Evolutionary conservation across 352 stramenopile genomes (phyloP).

Genomic region (Globisporangium carolinianum): DNA sequence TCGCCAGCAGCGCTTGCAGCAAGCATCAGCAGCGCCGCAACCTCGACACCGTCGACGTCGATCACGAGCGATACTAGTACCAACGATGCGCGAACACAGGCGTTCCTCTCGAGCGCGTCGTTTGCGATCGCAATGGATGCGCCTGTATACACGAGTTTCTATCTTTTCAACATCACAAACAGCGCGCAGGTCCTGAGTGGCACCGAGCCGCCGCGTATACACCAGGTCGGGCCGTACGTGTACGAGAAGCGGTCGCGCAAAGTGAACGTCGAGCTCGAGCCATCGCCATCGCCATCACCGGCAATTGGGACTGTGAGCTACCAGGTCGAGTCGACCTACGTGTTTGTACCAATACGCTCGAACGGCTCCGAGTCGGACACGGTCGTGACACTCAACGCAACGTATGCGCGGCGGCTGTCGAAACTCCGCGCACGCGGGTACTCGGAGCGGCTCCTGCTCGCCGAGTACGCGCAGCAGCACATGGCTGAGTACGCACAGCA

Average conservation of each 20-base stretch:
- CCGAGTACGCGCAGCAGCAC: constrained; percentile 52
- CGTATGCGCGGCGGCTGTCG: constrained; percentile 45
- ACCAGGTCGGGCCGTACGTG: constrained; percentile 56
- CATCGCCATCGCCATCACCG: constrained; percentile 7
- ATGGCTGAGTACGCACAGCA: constrained; percentile 33
- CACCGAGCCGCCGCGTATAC: constrained; percentile 17
- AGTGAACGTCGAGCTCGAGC: constrained; percentile 37
- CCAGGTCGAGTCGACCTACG: constrained; percentile 31
- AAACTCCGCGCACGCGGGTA: constrained; percentile 36
- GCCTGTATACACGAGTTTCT: constrained; percentile 47
- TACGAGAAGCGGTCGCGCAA: constrained; percentile 64
- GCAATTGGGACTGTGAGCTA: constrained; percentile 48
- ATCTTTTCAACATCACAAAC: constrained; percentile 73
- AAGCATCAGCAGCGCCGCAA: background rate
- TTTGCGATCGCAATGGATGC: constrained; percentile 46
- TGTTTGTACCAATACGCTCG: constrained; percentile 42
- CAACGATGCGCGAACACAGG: no score
- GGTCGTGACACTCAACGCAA: constrained; percentile 49
- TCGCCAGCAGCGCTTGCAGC: background rate
- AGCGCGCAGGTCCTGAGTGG: constrained; percentile 27
- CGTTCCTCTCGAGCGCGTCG: constrained; percentile 20
- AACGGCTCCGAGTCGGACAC: constrained; percentile 50
- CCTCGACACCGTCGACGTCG: background rate
- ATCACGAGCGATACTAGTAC: constrained; percentile 4
- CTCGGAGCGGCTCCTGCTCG: constrained; percentile 51